Evolutionary conservation across 805 yeast species (phyloP), one percentile per base, ranked within the genome.

Genomic region (Yarrowia sp.): DNA sequence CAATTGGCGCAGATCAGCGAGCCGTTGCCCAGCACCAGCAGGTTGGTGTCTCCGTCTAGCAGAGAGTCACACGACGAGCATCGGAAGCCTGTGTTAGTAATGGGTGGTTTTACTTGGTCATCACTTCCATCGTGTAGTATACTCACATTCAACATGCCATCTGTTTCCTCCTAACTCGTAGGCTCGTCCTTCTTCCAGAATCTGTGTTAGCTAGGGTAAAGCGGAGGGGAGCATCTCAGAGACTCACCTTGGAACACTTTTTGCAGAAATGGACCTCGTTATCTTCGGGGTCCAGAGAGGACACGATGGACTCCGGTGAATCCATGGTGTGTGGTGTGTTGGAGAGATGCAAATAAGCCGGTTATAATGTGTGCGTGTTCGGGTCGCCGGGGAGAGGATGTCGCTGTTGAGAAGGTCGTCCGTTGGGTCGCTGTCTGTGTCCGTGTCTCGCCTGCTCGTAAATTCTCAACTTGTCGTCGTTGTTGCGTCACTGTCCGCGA

Each of bases 1-100:
- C 99, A 94, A 69, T 89, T 89, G 50, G 91, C 86, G 77, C 99
- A 94, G 14, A 94, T 91, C 69, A 95, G 81, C 63, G 90, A 89
- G 38, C 99, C 98, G 69, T 95, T 92, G 2, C 98, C 98, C 58
- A 95, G 81, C 1, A 94, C 98, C 66, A 95, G 81, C 77, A 95
- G 91, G 77, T 93, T 93, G 32, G 96, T 89, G 74, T 92, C 89
- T 71, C 96, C 90, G 35, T 97, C 97, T 68, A 95, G 80, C 45
- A 88, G 84, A 73, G 86, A 84, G 45, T 85, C 82, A 78, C 99
- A 95, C 73, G 89, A 89, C 68, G 96, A 89, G 79, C 99, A 95
- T 58, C 87, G 84, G 79, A 95, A 95, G 79, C 75, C 76, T 73
- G 32, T 7, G 46, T 63, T 50, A 69, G 71, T 15, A 26, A 5